These are phyloP conservation scores for Saccharum officinarum DNA, from an alignment of 176 grass and related monocot genomes.

Conservation along the genomic window DNA sequence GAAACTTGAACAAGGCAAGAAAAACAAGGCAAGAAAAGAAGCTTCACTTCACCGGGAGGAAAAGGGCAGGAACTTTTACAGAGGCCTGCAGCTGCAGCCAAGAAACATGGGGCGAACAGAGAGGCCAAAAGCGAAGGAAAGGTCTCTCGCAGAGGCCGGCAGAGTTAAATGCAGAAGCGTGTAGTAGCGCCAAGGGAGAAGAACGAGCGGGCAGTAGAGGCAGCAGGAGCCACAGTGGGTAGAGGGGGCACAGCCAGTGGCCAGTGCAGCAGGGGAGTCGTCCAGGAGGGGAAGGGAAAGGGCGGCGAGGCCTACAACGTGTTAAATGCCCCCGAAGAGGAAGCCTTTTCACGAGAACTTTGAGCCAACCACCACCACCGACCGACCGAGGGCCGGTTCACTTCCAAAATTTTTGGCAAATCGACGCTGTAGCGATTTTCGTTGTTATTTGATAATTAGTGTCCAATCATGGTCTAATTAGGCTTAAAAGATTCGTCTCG, in stretches of 20 bases:
- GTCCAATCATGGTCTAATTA: no score
- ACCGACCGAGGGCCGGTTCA: no score
- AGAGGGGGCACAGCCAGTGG: neutral
- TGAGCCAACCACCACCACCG: no score
- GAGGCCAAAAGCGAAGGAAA: neutral
- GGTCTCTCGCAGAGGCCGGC: neutral
- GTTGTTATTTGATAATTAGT: no score
- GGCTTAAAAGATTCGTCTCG: no score
- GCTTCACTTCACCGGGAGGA: neutral
- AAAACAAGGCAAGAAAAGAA: neutral
- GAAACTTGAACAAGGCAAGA: neutral
- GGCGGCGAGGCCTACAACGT: neutral
- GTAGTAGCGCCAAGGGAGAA: slow-evolving; percentile 29
- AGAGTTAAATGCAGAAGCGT: slow-evolving; percentile 8
- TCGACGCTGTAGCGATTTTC: no score
- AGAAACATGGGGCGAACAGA: slow-evolving; percentile 18
- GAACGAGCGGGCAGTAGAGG: neutral
- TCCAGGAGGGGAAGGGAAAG: neutral
- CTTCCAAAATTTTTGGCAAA: no score
- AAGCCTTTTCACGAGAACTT: slow-evolving; percentile 21
- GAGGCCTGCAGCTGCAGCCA: neutral
- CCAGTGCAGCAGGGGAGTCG: neutral
- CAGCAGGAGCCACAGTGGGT: neutral
- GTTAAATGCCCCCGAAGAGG: slow-evolving; percentile 22
- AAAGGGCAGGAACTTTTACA: slow-evolving; percentile 13